phyloP scores from a whole-genome alignment of 163 green algal species.

The Dunaliella salina region DNA sequence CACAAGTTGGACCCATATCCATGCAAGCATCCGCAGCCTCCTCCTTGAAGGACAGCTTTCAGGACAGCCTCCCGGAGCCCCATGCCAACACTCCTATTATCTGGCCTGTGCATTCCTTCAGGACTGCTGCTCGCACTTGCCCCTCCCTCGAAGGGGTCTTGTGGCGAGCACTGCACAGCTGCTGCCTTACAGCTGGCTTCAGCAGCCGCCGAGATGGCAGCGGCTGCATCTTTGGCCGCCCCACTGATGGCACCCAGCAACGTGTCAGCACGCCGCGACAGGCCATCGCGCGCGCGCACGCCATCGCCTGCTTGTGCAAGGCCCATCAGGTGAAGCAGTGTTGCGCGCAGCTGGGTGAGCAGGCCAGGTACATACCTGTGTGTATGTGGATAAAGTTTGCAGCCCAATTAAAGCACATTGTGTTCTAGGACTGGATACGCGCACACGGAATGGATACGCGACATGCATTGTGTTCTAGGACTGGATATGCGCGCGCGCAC shows the following conservation, averaged over 20 bases:
- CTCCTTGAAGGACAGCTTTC: no score
- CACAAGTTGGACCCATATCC: no score
- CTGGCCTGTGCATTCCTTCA: neutral
- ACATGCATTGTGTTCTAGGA: no score
- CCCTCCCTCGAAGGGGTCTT: conserved; percentile 14
- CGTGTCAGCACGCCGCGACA: neutral
- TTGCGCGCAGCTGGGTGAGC: conserved; percentile 33
- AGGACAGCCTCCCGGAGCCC: neutral
- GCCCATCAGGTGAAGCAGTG: conserved; percentile 52
- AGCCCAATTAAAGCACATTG: neutral
- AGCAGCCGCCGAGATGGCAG: neutral
- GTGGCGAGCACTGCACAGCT: neutral
- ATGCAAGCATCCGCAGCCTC: no score
- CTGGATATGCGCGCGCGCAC: neutral
- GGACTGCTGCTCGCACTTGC: neutral
- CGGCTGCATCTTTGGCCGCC: neutral
- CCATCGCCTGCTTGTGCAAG: conserved; percentile 23
- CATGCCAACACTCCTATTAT: neutral
- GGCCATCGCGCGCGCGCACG: conserved; percentile 17
- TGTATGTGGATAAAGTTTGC: neutral
- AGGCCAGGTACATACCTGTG: conserved; percentile 42
- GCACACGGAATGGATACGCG: neutral
- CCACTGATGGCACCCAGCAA: neutral
- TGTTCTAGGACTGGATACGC: neutral
- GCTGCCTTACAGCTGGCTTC: no score